Evolutionary conservation across 352 stramenopile genomes (phyloP), one percentile per base, ranked within the genome.

Genomic region (Globisporangium spinosum): DNA sequence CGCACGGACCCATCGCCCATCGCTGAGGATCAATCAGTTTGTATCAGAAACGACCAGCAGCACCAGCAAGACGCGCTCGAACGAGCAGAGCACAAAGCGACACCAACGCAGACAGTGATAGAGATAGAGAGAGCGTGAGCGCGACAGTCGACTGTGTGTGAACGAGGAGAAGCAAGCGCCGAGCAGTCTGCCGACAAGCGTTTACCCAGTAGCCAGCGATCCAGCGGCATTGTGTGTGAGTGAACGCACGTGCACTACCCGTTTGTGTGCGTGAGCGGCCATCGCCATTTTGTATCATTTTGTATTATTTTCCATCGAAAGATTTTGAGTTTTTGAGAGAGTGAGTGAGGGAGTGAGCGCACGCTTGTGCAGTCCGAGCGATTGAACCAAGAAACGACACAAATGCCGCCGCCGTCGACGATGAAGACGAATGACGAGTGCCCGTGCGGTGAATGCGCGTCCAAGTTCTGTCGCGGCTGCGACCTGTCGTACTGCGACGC

Each of bases 401-500:
- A 12, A 45, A 58, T 62, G 51, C 25, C 57, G 25, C 22, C 54
- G 20, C 32, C 56, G 27, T 29, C 56, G 27, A 38, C n/a, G 9
- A 35, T 22, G 27, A 27, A 23, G n/a, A 13, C 43, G 17, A 49
- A 27, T 20, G 67, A 23, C 43, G 35, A 34, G 65, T 82, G 78
- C 59, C 58, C 40, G 13, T 84, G 78, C 51, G 65, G 68, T 51
- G n/a, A 67, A 13, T 15, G 43, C 27, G 72, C 67, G 1, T 53
- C 38, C n/a, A 65, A 67, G 38, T 40, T 59, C 22, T 84, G 76
- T 9, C 59, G 34, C 29, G 70, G 57, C 40, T 84, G 77, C 64
- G 78, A 69, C 12, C 64, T 86, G 20, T 57, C 58, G 13, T 83
- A 82, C 63, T 86, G 78, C 65, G 54, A 51, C 1, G 45, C 25